A percentile compares a stretch with the other conserved stretches of the same genome.
phyloP scores from a whole-genome alignment of 331 rosid species.

The Telfairia occidentalis region DNA sequence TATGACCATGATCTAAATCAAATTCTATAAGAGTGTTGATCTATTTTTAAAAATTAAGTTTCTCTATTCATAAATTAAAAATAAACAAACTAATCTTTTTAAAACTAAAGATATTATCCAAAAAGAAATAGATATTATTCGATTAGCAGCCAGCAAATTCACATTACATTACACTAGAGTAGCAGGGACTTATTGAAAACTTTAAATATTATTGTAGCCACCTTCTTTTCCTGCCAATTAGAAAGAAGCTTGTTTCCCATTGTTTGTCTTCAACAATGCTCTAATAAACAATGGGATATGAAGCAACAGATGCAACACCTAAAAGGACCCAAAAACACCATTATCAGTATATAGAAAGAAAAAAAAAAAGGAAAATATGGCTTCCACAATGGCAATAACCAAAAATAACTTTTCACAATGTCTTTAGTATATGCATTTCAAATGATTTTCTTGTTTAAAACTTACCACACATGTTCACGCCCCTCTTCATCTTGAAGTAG shows the following conservation, averaged over 20 bases:
- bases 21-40: too few species aligned
- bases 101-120: too few species aligned
- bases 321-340: conserved; percentile 14
- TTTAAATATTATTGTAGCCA: neutral
- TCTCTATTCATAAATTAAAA: too few species aligned
- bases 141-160: neutral
- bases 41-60: too few species aligned
- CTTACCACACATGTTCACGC: conserved; percentile 92
- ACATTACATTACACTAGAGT: neutral
- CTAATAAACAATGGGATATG: conserved; percentile 68
- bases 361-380: neutral
- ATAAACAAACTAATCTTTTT: too few species aligned
- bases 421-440: too few species aligned
- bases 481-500: conserved; percentile 82
- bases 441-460: too few species aligned
- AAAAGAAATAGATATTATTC: neutral
- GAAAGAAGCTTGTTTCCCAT: neutral
- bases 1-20: too few species aligned
- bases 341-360: neutral
- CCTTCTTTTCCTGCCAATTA: neutral
- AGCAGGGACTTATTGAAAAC: too few species aligned
- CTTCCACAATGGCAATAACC: too few species aligned
- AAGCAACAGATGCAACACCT: conserved; percentile 96
- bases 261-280: neutral
- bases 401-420: too few species aligned